Evolutionary conservation across 768 basidiomycete genomes (phyloP).

Genomic region (Lentinula raphanica): DNA sequence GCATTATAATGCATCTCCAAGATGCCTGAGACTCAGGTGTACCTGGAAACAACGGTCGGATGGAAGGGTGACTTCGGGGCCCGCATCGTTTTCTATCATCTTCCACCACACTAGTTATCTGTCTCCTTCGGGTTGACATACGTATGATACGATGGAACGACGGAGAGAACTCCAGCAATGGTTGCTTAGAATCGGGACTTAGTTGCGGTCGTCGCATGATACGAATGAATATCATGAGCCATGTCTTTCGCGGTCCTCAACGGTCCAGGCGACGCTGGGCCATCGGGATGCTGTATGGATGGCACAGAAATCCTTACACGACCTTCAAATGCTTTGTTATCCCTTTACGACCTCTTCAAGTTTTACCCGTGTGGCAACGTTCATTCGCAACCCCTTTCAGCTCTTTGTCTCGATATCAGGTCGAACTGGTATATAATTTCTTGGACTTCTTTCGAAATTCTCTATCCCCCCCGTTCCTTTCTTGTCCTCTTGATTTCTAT

Average conservation of each 20-base stretch:
- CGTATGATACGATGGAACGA: no score
- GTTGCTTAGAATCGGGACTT: not conserved
- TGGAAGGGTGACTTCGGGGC: no score
- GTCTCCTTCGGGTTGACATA: no score
- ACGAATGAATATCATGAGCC: not conserved
- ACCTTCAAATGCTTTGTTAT: not conserved
- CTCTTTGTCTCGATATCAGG: not conserved
- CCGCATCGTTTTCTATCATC: no score
- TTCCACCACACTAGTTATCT: no score
- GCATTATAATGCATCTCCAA: no score
- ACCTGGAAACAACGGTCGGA: no score
- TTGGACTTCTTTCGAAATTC: not conserved
- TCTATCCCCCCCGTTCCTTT: not conserved
- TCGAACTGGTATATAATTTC: not conserved
- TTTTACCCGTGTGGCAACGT: not conserved
- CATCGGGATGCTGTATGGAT: not conserved
- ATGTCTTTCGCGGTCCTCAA: not conserved
- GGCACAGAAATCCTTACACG: no score
- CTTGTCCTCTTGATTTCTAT: not conserved
- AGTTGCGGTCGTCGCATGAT: not conserved
- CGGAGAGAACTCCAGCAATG: not conserved
- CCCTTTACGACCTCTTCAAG: not conserved
- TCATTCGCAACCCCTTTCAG: not conserved
- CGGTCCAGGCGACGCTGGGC: not conserved
- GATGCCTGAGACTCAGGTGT: no score